Base-by-base conservation (phyloP, 768 basidiomycete genomes). In the Pisolithus orientalis region DNA sequence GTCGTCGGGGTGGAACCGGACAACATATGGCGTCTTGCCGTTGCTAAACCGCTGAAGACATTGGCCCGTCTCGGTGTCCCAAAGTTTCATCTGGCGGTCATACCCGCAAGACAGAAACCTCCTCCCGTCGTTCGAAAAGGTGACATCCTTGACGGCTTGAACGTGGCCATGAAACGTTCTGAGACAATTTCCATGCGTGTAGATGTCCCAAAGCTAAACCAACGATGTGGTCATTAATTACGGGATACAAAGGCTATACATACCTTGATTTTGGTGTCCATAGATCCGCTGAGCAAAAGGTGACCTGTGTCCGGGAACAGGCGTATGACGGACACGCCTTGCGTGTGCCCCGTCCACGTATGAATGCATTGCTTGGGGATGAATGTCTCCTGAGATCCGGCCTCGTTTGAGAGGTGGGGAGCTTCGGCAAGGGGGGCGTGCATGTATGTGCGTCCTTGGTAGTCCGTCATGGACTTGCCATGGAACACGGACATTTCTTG, bases 231-330 rank as follows among this genome's bases (percentile, higher is more conserved):
- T 34, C 48, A 29, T 39, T 46, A 17, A 47, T 17, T 43, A 25
- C 3, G 25, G 34, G 24, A 24, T 37, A 32, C 16, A 24, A 55
- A 6, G 6, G 6, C 28, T 39, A 32, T 44, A 62, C 74, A 25
- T 65, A 86, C 94, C 79, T 99, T 99, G 73, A 99, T 90, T 68
- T 97, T 94, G 8, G 93, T 97, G 68, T 99, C 96, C 93, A 98
- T 94, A 44, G 90, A 93, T 1, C 87, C 95, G 65, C 89, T 93
- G 55, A 99, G 82, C 53, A 99, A 68, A 11, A 99, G 76, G 71
- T 99, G 96, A 0, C 93, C 94, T 6, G 90, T 91, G 52, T 86
- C 79, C 21, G 96, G 96, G 74, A 98, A 95, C 37, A 91, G 75
- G 49, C 92, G 87, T 53, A 99, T 84, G 44, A 87, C 89, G n/a